phyloP scores from a whole-genome alignment of 352 stramenopile species.

The Phytophthora pistaciae region DNA sequence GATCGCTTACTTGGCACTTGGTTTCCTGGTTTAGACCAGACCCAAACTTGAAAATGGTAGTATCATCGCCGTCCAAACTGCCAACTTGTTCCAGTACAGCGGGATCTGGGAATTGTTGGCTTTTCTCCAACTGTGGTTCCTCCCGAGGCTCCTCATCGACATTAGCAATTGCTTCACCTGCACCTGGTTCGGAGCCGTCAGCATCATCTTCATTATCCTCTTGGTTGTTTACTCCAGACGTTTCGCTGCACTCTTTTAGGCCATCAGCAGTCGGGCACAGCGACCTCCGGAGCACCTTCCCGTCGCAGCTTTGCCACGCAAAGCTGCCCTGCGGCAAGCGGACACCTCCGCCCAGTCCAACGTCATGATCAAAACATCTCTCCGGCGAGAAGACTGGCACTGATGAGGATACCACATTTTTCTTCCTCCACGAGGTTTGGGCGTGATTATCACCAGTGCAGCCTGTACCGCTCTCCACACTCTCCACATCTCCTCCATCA shows the following conservation, averaged over 20 bases:
- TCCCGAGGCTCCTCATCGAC: too few relatives aligned
- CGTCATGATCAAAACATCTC: neutral
- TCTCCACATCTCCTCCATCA: neutral
- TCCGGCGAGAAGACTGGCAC: slow-evolving; percentile 5
- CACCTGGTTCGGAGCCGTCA: neutral
- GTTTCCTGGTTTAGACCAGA: neutral
- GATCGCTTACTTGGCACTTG: neutral
- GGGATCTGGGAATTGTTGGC: neutral
- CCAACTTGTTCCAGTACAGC: neutral
- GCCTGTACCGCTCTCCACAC: neutral
- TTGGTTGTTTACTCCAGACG: neutral
- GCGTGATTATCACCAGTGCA: neutral
- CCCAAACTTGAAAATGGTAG: neutral
- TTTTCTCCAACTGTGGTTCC: neutral
- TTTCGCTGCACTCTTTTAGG: neutral
- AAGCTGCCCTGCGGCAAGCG: neutral
- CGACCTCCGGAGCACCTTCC: slow-evolving; percentile 22
- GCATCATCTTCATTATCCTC: neutral
- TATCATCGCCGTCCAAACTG: neutral
- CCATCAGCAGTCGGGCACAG: slow-evolving; percentile 4
- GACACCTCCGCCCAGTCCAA: slow-evolving; percentile 3
- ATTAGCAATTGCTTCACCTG: neutral
- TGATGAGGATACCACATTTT: slow-evolving; percentile 21
- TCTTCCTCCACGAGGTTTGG: neutral
- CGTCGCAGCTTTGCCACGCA: slow-evolving; percentile 33